Percentiles rank a stretch among this genome's conserved stretches.
Evolutionary conservation across 164 flowering plant species (phyloP).

Genomic region (Cinnamomum chago): DNA sequence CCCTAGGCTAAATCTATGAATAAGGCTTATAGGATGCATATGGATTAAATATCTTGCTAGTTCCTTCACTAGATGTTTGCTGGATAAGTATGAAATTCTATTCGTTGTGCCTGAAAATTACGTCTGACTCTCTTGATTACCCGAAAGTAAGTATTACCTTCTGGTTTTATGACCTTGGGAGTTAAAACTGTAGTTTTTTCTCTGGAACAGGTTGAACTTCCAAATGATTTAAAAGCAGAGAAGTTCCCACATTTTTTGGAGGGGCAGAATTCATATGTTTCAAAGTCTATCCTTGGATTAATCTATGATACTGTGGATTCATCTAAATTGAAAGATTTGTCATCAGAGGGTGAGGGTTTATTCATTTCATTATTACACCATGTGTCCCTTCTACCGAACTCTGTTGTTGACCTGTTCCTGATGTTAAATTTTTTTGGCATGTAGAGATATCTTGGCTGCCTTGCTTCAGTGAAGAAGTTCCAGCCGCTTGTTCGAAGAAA

Average conservation of each 20-base stretch:
- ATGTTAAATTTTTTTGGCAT: neutral
- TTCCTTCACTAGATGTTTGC: too few species aligned
- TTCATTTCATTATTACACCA: neutral
- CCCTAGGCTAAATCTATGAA: too few species aligned
- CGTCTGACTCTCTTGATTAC: too few species aligned
- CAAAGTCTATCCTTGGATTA: slow-evolving; percentile 64
- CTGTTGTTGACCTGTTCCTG: neutral
- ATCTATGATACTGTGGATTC: slow-evolving; percentile 48
- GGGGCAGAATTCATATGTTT: slow-evolving; percentile 24
- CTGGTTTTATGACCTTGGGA: neutral
- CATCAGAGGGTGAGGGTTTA: slow-evolving; percentile 26
- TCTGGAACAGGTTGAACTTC: slow-evolving; percentile 48
- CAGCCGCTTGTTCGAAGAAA: slow-evolving; percentile 12
- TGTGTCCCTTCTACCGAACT: neutral
- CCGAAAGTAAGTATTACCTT: neutral
- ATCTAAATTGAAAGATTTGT: slow-evolving; percentile 11
- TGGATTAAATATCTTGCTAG: too few species aligned
- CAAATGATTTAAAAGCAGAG: slow-evolving; percentile 37
- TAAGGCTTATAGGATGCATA: too few species aligned
- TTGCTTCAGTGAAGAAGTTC: slow-evolving; percentile 41
- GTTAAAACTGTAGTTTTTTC: neutral
- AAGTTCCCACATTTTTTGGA: slow-evolving; percentile 66
- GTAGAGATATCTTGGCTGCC: slow-evolving; percentile 54
- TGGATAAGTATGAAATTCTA: too few species aligned
- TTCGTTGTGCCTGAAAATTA: too few species aligned